Evolutionary conservation across 139 green algal genomes (phyloP), one percentile per base, ranked within the genome.

Genomic region (Ostreobium quekettii): DNA sequence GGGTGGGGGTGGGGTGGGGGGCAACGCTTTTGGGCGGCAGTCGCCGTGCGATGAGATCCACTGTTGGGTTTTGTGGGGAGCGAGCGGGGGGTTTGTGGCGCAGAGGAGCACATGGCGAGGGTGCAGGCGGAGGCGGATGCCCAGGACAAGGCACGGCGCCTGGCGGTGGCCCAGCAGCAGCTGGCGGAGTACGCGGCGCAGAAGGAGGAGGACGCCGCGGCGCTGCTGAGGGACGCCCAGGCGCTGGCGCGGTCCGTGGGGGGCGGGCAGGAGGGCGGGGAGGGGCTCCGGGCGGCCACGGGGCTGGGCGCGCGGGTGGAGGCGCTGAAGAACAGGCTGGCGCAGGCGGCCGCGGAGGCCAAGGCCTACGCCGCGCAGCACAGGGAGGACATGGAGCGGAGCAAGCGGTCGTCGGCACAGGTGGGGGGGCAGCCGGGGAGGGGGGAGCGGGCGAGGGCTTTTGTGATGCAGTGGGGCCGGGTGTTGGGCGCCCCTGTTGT

Each of bases 91-190:
- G 15, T 28, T 53, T 26, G 15, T 19, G 11, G 42, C 67, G 19
- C 85, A 93, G 89, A 87, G 61, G 85, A 90, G 61, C 83, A 93
- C 38, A n/a, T 77, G 28, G 66, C 69, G 1, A 79, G 83, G 0
- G 38, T 90, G 6, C 65, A 83, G 3, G 89, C 89, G 3, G 89
- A 96, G 69, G 85, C 77, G 0, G 76, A 85, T 4, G 87, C 86
- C 0, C 39, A 82, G 38, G 76, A 93, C 53, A 66, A 68, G 0
- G 69, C 70, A 2, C 77, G 81, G 30, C 74, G 82, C 0, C 74
- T 96, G 7, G 58, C 71, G 1, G 89, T 96, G 0, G 81, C 82
- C 0, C 84, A 91, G 66, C 76, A 92, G 71, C 89, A 96, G 76
- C 66, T 89, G 2, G 75, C 78, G 8, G 89, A 96, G 67, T 93